phyloP scores from a whole-genome alignment of 2,329 filamentous ascomycete genomes.

The Penicillium sp. region DNA sequence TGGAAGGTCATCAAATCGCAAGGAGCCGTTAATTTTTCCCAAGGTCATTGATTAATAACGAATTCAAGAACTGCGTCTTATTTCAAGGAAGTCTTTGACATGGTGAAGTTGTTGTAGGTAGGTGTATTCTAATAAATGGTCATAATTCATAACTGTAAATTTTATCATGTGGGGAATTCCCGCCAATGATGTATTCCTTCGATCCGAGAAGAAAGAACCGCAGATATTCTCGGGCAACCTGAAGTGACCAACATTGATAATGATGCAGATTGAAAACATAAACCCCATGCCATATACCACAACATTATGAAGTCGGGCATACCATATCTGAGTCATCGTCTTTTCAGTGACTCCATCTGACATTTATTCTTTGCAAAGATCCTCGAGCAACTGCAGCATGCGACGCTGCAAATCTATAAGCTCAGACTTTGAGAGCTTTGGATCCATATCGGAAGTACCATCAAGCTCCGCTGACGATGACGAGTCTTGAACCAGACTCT shows the following conservation, averaged over 20 bases:
- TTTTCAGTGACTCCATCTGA: background rate
- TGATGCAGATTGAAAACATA: no score
- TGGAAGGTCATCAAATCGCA: no score
- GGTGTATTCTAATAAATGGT: background rate
- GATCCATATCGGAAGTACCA: background rate
- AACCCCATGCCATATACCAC: no score
- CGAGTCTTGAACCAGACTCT: constrained; percentile 40
- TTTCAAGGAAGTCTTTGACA: background rate
- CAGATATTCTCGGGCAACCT: no score
- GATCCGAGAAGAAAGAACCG: no score
- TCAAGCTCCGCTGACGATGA: background rate
- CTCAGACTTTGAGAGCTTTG: constrained; percentile 42
- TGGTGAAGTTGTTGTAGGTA: background rate
- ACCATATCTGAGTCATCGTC: no score
- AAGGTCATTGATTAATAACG: no score
- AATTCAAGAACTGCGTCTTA: background rate
- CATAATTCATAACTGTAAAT: background rate
- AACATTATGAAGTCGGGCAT: no score
- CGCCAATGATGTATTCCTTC: no score
- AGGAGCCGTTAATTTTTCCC: no score
- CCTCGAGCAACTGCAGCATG: constrained; percentile 53
- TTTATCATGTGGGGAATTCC: no score
- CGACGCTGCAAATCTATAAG: constrained; percentile 46
- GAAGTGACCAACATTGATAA: no score
- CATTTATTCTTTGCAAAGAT: constrained; percentile 44